Conservation (phyloP, 2,329 filamentous ascomycete genomes). For the Aureobasidium sp. region DNA sequence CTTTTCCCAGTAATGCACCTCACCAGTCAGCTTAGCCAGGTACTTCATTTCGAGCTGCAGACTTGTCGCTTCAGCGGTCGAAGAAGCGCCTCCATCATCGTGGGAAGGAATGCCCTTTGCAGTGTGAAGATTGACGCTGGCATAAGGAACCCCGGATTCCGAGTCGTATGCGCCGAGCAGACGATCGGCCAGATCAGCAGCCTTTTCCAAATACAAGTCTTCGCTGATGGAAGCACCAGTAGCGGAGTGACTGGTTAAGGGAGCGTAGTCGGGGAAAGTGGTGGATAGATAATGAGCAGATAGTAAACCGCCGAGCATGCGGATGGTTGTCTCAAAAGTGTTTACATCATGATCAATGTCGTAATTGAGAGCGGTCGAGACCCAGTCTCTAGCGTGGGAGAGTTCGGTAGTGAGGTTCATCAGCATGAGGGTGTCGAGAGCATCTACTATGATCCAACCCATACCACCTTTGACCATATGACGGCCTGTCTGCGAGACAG, state of each 20-base stretch:
- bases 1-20: slow-evolving; percentile 85
- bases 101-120: slow-evolving; percentile 73
- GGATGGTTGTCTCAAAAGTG: slow-evolving; percentile 95
- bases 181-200: slow-evolving; percentile 83
- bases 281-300: slow-evolving; percentile 94
- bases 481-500: slow-evolving; percentile 66
- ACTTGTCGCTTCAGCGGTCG: slow-evolving; percentile 86
- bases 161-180: slow-evolving; percentile 84
- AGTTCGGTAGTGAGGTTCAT: slow-evolving; percentile 93
- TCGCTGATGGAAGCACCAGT: slow-evolving; percentile 68
- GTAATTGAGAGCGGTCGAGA: slow-evolving; percentile 71
- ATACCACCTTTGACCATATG: slow-evolving; percentile 85
- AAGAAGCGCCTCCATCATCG: slow-evolving; percentile 77
- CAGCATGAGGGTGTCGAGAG: slow-evolving; percentile 91
- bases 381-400: slow-evolving; percentile 80
- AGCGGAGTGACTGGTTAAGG: slow-evolving; percentile 48
- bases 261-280: slow-evolving; percentile 70
- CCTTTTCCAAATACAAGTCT: slow-evolving; percentile 93
- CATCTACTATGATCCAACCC: slow-evolving; percentile 97
- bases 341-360: slow-evolving; percentile 93
- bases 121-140: slow-evolving; percentile 80
- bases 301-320: slow-evolving; percentile 89
- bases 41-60: slow-evolving; percentile 97
- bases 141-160: slow-evolving; percentile 76
- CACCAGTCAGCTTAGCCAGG: slow-evolving; percentile 85